A percentile compares a stretch with the other conserved stretches of the same genome.
Evolutionary conservation across 805 yeast genomes (phyloP).

Genomic region (Candida tammaniensis): DNA sequence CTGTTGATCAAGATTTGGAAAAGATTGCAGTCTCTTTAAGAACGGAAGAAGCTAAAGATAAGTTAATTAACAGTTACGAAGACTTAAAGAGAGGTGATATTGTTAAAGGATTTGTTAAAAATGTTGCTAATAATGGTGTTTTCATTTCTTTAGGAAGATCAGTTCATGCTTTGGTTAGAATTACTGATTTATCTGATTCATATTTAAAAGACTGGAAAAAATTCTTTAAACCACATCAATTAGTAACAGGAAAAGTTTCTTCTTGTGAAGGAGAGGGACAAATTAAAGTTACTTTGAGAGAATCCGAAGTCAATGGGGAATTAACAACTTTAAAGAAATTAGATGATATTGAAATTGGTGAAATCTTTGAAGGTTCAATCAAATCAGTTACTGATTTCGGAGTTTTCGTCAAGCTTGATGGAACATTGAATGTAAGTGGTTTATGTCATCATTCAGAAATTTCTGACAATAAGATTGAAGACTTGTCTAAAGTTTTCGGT

Average conservation of each 20-base stretch:
- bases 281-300: constrained; percentile 75
- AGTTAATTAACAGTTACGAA: constrained; percentile 41
- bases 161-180: constrained; percentile 75
- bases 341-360: constrained; percentile 68
- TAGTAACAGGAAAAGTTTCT: constrained; percentile 70
- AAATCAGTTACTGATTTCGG: constrained; percentile 83
- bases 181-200: constrained; percentile 77
- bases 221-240: constrained; percentile 65
- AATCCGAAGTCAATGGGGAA: constrained; percentile 74
- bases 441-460: constrained; percentile 84
- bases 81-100: constrained; percentile 69
- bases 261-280: constrained; percentile 60
- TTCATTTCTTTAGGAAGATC: constrained; percentile 72
- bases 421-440: constrained; percentile 74
- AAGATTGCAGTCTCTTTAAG: constrained; percentile 67
- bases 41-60: constrained; percentile 46
- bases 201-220: constrained; percentile 87
- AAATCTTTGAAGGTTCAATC: constrained; percentile 73
- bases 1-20: constrained; percentile 45
- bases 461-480: constrained; percentile 62
- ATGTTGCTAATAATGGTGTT: constrained; percentile 71
- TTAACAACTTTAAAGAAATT: constrained; percentile 55
- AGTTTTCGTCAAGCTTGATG: constrained; percentile 80
- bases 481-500: constrained; percentile 66
- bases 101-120: constrained; percentile 78